phyloP scores from a whole-genome alignment of 2,329 filamentous ascomycete species.

The Aspergillus latus region DNA sequence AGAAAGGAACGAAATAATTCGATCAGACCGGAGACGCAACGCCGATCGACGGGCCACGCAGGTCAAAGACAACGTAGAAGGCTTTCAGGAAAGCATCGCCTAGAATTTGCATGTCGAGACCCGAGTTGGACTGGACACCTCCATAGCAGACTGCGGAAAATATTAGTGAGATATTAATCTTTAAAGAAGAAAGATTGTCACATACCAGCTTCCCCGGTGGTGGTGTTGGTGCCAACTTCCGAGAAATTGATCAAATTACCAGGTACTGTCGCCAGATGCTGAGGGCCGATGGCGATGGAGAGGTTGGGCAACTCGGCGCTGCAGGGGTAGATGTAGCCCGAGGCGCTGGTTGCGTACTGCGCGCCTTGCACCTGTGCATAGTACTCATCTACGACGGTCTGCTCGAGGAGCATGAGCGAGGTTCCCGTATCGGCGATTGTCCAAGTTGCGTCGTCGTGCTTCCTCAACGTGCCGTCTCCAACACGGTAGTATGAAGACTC shows the following conservation, averaged over 20 bases:
- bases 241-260: slow-evolving; percentile 59
- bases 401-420: slow-evolving; percentile 62
- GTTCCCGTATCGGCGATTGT: slow-evolving; percentile 70
- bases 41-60: slow-evolving; percentile 50
- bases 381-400: slow-evolving; percentile 59
- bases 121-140: slow-evolving; percentile 59
- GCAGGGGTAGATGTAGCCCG: slow-evolving; percentile 61
- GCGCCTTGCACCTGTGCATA: slow-evolving; percentile 58
- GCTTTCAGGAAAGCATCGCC: slow-evolving; percentile 63
- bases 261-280: slow-evolving; percentile 53
- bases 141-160: slow-evolving; percentile 54
- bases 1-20: neutral
- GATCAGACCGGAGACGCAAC: slow-evolving; percentile 46
- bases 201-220: slow-evolving; percentile 42
- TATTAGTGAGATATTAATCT: slow-evolving; percentile 17
- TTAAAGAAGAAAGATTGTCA: neutral
- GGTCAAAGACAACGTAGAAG: slow-evolving; percentile 61
- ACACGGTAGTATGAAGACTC: slow-evolving; percentile 58
- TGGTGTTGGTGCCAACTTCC: slow-evolving; percentile 47
- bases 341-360: slow-evolving; percentile 42
- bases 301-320: slow-evolving; percentile 54
- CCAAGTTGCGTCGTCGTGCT: slow-evolving; percentile 30
- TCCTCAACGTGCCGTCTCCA: slow-evolving; percentile 43
- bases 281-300: slow-evolving; percentile 53
- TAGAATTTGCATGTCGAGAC: slow-evolving; percentile 56